Evolutionary conservation across 139 green algal genomes (phyloP).

Genomic region (Coelastrella sp.): DNA sequence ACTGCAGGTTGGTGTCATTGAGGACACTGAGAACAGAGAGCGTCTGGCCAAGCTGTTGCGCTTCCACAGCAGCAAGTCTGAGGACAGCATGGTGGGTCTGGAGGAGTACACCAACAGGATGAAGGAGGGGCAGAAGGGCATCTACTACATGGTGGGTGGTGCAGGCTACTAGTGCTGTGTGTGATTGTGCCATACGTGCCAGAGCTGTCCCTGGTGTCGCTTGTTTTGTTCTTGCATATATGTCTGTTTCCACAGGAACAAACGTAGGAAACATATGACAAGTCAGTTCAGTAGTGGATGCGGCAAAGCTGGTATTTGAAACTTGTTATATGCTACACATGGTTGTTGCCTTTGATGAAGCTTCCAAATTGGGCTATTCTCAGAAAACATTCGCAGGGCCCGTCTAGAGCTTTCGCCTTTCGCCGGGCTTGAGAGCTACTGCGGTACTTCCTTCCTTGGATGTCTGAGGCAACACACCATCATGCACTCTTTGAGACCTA

Average conservation of each 20-base stretch:
- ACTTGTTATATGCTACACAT: too few species aligned
- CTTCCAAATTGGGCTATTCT: too few species aligned
- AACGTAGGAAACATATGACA: too few species aligned
- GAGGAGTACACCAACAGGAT: constrained; percentile 90
- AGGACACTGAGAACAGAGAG: constrained; percentile 88
- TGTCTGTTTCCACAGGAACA: too few species aligned
- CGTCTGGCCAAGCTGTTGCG: constrained; percentile 88
- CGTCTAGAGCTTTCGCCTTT: constrained; percentile 78
- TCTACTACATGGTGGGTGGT: constrained; percentile 93
- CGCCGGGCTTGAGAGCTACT: constrained; percentile 78
- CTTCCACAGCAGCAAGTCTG: constrained; percentile 73
- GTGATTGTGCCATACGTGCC: too few species aligned
- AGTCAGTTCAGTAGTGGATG: too few species aligned
- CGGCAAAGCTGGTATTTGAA: too few species aligned
- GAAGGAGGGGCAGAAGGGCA: constrained; percentile 92
- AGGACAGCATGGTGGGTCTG: constrained; percentile 74
- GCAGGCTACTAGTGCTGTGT: too few species aligned
- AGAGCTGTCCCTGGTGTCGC: too few species aligned
- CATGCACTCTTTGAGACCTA: neutral
- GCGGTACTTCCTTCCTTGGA: constrained; percentile 75
- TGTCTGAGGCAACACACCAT: constrained; percentile 68
- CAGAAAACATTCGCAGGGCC: too few species aligned
- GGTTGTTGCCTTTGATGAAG: constrained; percentile 18
- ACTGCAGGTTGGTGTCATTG: constrained; percentile 89
- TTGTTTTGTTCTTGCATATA: too few species aligned